Base-by-base conservation (phyloP, 371 early-diverging fungal genomes). In the Lichtheimia ramosa region DNA sequence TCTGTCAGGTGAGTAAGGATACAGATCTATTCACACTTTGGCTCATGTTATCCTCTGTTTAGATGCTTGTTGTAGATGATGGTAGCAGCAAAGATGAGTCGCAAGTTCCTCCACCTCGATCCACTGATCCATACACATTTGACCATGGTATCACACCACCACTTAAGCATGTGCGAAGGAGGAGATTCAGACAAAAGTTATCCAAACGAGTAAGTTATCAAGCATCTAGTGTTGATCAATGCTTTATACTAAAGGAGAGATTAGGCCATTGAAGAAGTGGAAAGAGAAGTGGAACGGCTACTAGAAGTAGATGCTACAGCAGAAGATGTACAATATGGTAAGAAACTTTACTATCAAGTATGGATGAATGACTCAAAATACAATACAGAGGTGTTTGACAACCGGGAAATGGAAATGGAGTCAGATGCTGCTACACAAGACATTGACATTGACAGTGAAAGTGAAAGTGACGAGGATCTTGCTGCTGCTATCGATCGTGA, bases 61-160 rank as follows among this genome's bases (percentile, higher is more conserved):
- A 86, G 84, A 89, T 89, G 89, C 65, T 88, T 13, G 51, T 87
- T 15, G 77, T 89, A 2, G 84, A 88, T 58, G 76, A 75, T 43
- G 54, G 65, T 14, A 61, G 71, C 16, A 64, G 5, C 27, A 21
- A 70, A 73, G 18, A 58, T 66, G 13, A 66, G 51, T 65, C 48
- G 61, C 69, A 50, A 68, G 59, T 58, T 67, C 34, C 10, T 34
- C 70, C 61, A 15, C 10, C 66, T 60, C 51, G 68, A 64, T 24
- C 68, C 61, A 51, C 77, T 39, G 75, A 79, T 62, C 75, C 92
- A 73, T 86, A 85, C 61, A 68, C 78, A 0, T 90, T 83, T 73
- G 89, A 89, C 0, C 91, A 96, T 74, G 99, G 99, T 14, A 54
- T 99, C 20, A 88, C 98, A n/a, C 89, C 94, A 2, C 95, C 98